Evolutionary conservation across 2,329 filamentous ascomycete species (phyloP).

Genomic region (Byssochlamys sp.): DNA sequence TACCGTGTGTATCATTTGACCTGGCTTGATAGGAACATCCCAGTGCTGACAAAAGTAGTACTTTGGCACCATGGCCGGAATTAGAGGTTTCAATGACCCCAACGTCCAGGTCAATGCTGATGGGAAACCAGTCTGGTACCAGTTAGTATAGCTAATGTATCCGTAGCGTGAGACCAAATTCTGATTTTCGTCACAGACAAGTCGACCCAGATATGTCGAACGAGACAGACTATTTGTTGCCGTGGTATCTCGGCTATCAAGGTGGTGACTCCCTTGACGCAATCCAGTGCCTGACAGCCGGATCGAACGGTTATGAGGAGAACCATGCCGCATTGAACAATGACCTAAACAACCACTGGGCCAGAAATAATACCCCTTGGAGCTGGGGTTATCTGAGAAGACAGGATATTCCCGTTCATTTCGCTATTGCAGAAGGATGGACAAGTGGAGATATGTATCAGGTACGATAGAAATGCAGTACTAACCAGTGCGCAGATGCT

Average conservation of each 20-base stretch:
- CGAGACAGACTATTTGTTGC: constrained; percentile 37
- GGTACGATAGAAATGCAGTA: constrained; percentile 10
- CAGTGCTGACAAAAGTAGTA: constrained; percentile 33
- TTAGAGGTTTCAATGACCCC: constrained; percentile 48
- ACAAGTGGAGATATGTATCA: constrained; percentile 50
- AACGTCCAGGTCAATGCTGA: constrained; percentile 44
- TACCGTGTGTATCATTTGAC: constrained; percentile 15
- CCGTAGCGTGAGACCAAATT: background rate
- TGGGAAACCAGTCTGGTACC: constrained; percentile 39
- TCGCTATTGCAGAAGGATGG: constrained; percentile 46
- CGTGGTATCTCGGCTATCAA: constrained; percentile 48
- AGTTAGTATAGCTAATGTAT: constrained; percentile 25
- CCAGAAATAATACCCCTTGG: constrained; percentile 44
- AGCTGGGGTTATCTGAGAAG: constrained; percentile 44
- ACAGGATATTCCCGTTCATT: constrained; percentile 47
- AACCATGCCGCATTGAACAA: constrained; percentile 46
- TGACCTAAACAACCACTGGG: constrained; percentile 47
- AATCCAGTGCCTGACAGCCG: constrained; percentile 47
- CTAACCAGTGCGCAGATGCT: background rate
- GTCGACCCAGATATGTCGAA: constrained; percentile 32
- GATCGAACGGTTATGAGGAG: constrained; percentile 43
- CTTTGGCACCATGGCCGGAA: constrained; percentile 48
- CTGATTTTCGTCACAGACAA: constrained; percentile 15
- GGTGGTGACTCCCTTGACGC: constrained; percentile 43
- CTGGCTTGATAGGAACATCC: background rate